These are phyloP conservation scores for Calocera cornea DNA, from an alignment of 768 basidiomycete species.

Conservation along the genomic window DNA sequence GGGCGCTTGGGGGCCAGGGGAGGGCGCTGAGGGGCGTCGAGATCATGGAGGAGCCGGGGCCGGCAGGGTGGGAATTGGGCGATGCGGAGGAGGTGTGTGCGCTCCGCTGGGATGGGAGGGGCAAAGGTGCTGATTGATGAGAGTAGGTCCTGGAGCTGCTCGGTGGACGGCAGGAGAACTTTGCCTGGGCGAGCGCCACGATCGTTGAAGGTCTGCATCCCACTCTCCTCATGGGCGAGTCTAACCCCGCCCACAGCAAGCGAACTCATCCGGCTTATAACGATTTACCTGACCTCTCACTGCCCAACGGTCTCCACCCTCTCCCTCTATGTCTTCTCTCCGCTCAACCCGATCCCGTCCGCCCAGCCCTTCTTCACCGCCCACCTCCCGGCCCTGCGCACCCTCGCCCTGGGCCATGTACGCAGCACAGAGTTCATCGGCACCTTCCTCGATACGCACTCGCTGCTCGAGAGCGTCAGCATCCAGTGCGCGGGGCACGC, in stretches of 20 bases:
- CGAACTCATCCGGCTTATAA: not conserved
- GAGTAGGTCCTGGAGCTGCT: not conserved
- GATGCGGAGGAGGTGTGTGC: not conserved
- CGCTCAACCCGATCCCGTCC: not conserved
- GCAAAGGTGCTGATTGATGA: not conserved
- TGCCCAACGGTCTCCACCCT: not conserved
- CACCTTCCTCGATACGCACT: not conserved
- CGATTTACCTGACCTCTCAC: not conserved
- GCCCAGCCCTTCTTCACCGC: not conserved
- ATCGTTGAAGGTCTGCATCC: not conserved
- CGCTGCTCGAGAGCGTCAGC: not conserved
- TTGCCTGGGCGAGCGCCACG: not conserved
- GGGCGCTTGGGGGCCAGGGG: not conserved
- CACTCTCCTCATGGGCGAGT: not conserved
- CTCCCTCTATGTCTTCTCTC: not conserved
- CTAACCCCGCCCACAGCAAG: not conserved
- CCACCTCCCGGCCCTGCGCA: not conserved
- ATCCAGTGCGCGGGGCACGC: slow-evolving; percentile 1
- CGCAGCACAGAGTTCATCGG: not conserved
- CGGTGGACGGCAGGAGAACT: not conserved
- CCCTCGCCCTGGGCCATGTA: not conserved
- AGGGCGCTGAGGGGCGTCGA: not conserved
- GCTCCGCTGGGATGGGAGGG: not conserved
- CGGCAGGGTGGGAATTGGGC: not conserved
- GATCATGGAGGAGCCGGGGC: not conserved